A percentile compares a stretch with the other conserved stretches of the same genome.
phyloP scores from a whole-genome alignment of 129 eudicot genomes.

The Lactuca sativa region DNA sequence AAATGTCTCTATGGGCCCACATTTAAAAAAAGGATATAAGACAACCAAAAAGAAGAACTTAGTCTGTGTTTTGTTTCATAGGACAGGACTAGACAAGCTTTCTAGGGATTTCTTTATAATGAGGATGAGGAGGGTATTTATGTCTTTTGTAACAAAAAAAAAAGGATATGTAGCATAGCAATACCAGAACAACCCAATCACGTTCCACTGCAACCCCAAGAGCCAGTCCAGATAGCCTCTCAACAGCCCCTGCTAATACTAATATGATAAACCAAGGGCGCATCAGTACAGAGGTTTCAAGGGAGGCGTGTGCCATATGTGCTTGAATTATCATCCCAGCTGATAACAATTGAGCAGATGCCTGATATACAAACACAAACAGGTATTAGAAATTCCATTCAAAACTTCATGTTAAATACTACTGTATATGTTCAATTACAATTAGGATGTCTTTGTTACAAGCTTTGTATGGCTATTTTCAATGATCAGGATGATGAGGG shows the following conservation, averaged over 20 bases:
- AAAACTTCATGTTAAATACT: slow-evolving; percentile 4
- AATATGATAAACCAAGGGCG: slow-evolving; percentile 91
- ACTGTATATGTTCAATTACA: not conserved
- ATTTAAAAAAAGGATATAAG: too few relatives aligned
- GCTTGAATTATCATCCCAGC: slow-evolving; percentile 94
- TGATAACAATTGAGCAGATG: slow-evolving; percentile 88
- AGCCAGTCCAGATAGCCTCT: slow-evolving; percentile 89
- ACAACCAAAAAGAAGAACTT: too few relatives aligned
- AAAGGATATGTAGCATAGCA: slow-evolving; percentile 1
- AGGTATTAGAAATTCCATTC: slow-evolving; percentile 12
- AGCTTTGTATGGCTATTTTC: too few relatives aligned
- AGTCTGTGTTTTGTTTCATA: too few relatives aligned
- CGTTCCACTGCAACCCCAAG: slow-evolving; percentile 97
- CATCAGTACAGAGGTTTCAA: slow-evolving; percentile 64
- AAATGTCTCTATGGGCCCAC: slow-evolving; percentile 4
- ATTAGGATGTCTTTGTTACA: too few relatives aligned
- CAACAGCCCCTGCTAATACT: slow-evolving; percentile 86
- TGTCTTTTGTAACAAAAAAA: not conserved
- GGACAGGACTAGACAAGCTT: too few relatives aligned
- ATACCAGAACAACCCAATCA: slow-evolving; percentile 97
- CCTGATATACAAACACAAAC: slow-evolving; percentile 44
- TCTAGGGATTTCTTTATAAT: too few relatives aligned
- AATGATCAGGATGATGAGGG: not conserved
- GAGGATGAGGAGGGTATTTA: not conserved
- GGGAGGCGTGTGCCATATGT: slow-evolving; percentile 45